These are phyloP conservation scores for Orbilia oligospora DNA, from an alignment of 2,329 filamentous ascomycete species.

Conservation along the genomic window DNA sequence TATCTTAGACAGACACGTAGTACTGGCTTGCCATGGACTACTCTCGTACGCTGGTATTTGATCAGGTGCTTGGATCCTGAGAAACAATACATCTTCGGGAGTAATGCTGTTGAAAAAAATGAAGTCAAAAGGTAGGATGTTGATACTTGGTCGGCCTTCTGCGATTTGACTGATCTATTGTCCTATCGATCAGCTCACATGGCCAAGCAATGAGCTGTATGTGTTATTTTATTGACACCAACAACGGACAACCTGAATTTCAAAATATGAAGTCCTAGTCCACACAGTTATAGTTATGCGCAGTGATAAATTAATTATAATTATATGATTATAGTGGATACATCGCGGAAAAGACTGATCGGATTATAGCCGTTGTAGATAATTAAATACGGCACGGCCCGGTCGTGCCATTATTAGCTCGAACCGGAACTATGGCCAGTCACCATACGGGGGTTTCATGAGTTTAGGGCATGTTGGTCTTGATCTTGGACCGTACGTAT, in stretches of 20 bases:
- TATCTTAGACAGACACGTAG: constrained; percentile 27
- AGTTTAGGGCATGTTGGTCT: too few relatives aligned
- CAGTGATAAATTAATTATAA: too few relatives aligned
- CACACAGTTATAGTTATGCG: too few relatives aligned
- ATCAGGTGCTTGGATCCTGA: constrained; percentile 27
- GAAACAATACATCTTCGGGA: background rate
- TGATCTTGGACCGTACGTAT: too few relatives aligned
- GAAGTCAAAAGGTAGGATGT: background rate
- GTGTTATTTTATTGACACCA: background rate
- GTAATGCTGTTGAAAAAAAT: background rate
- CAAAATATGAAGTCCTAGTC: too few relatives aligned
- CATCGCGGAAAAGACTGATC: background rate
- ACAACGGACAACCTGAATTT: too few relatives aligned
- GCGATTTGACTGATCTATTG: background rate
- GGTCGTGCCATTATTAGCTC: background rate
- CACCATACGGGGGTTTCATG: background rate
- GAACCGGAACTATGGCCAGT: background rate
- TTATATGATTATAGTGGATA: background rate
- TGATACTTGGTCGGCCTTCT: background rate
- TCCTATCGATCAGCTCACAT: background rate
- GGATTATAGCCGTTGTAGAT: background rate
- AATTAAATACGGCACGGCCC: background rate
- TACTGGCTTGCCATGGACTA: too few relatives aligned
- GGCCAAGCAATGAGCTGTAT: background rate
- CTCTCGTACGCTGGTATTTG: background rate